phyloP scores from a whole-genome alignment of 495 filamentous ascomycete genomes.

The Hypoxylon lienhwacheense region DNA sequence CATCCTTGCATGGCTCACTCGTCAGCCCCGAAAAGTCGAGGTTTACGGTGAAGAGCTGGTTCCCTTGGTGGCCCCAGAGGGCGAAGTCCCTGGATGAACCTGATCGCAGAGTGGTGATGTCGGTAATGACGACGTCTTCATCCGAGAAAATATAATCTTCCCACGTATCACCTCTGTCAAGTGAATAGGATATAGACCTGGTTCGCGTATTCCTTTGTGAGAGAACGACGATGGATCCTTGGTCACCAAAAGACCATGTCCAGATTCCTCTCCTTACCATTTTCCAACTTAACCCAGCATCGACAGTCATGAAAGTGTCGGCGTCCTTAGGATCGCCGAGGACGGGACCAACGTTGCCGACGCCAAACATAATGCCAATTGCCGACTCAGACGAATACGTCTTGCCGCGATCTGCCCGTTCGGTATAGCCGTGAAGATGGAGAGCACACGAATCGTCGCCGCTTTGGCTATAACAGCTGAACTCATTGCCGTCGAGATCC shows the following conservation, averaged over 20 bases:
- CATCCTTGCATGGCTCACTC: slow-evolving; percentile 65
- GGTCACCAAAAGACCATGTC: slow-evolving; percentile 92
- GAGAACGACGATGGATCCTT: slow-evolving; percentile 88
- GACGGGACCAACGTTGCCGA: slow-evolving; percentile 84
- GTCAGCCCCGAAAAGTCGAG: slow-evolving; percentile 84
- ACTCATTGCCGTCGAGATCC: slow-evolving; percentile 70
- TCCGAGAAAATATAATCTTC: slow-evolving; percentile 70
- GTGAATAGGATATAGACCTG: slow-evolving; percentile 70
- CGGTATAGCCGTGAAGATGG: slow-evolving; percentile 93
- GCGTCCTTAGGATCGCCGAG: slow-evolving; percentile 62
- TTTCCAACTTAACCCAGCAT: slow-evolving; percentile 89
- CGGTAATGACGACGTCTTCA: slow-evolving; percentile 64
- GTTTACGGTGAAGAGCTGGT: slow-evolving; percentile 67
- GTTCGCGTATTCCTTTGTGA: slow-evolving; percentile 62
- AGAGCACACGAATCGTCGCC: slow-evolving; percentile 72
- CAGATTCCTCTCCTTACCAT: slow-evolving; percentile 80
- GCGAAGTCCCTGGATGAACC: slow-evolving; percentile 88
- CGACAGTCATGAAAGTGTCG: slow-evolving; percentile 83
- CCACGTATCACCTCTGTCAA: slow-evolving; percentile 81
- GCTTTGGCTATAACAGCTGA: slow-evolving; percentile 61
- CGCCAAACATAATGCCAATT: slow-evolving; percentile 85
- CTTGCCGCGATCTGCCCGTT: slow-evolving; percentile 74
- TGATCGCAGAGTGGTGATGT: slow-evolving; percentile 85
- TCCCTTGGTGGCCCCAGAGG: slow-evolving; percentile 72
- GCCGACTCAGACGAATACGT: slow-evolving; percentile 87